Base-by-base conservation (phyloP, 2,329 filamentous ascomycete species). In the Gnomoniopsis sp. region DNA sequence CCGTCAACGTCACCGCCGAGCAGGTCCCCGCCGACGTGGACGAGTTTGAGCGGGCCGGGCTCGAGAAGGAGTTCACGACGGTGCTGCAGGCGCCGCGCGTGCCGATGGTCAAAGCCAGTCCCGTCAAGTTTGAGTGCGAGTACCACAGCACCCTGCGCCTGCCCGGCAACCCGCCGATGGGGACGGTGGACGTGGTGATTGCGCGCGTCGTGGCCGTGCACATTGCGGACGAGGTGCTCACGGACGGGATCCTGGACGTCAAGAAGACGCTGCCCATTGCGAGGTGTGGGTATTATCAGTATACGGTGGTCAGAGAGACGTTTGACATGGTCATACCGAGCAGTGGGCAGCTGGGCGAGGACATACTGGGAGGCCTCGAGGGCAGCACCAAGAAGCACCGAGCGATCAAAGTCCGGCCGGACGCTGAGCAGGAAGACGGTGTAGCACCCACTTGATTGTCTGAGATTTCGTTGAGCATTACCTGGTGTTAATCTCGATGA, bases 281-380 rank as follows among this genome's bases (percentile, higher is more conserved):
- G 7, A 70, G 84, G 26, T 85, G 79, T 65, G 83, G 83, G 17
- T 87, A 87, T 67, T 82, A 80, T 65, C 75, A 86, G 67, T 87
- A 86, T 71, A 73, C 79, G 1, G 80, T 82, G 12, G 73, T 86
- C 2, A 71, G 72, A 53, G 77, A 82, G 22, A 78, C 79, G 1
- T 87, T 87, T 70, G 82, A 86, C 51, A 87, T 87, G 84, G 69
- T 73, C 3, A 76, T 80, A 59, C 79, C 79, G 3, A 55, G 59
- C 44, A 41, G 47, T 15, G 49, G 36, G 14, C 30, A 46, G n/a
- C 38, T 6, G 51, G 62, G 62, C 49, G 64, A 64, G 41, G 58
- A 54, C 12, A 50, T 62, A 17, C 23, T 65, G 47, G 62, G 63
- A 2, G 65, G 64, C 3, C 17, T 67, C 33, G 64, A 66, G 46